Base-by-base conservation (phyloP, 176 grass and related monocot species). In the Echinochloa phyllopogon region DNA sequence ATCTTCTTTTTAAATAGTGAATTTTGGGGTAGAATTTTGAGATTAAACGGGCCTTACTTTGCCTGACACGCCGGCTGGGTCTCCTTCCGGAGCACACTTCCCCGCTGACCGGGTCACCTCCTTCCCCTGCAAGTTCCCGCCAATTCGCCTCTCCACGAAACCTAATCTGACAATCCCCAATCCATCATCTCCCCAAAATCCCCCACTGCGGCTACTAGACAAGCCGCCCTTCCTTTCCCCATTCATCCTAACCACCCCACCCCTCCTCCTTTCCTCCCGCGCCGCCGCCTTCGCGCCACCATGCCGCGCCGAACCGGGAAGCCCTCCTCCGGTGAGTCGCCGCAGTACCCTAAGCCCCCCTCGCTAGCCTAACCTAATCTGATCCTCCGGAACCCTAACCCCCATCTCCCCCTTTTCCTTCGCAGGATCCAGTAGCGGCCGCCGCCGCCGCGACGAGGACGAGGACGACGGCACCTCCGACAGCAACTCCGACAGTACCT, bases 111-210 rank as follows among this genome's bases (percentile, higher is more conserved):
- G 6, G 3, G 47, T 21, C 43, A 59, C 44, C 61, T 10, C 43
- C 56, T 85, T 58, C 53, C 15, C 23, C 65, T 6, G 62, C 76
- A 82, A 65, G 60, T 88, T 92, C 90, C 90, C 90, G 90, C 90
- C 86, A 81, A 77, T 88, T 85, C 89, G 53, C 55, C 56, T 40
- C 6, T 33, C 21, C 45, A 3, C 41, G 18, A 50, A 65, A 86
- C 88, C 49, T 75, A 60, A 25, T 43, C 45, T 21, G 12, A 41
- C 60, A 36, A 37, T 29, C 42, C 23, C 53, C 10, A 4, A 6
- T 16, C 15, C 51, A 53, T 53, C 18, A 36, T 33, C 29, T 33
- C 6, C n/a, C 13, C 37, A 47, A 53, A 45, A 63, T 18, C 55
- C 61, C 50, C 29, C 42, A n/a, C 6, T 21, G 16, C 74, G 62